These are phyloP conservation scores for Salix exigua DNA, from an alignment of 345 rosid genomes.

Conservation along the genomic window DNA sequence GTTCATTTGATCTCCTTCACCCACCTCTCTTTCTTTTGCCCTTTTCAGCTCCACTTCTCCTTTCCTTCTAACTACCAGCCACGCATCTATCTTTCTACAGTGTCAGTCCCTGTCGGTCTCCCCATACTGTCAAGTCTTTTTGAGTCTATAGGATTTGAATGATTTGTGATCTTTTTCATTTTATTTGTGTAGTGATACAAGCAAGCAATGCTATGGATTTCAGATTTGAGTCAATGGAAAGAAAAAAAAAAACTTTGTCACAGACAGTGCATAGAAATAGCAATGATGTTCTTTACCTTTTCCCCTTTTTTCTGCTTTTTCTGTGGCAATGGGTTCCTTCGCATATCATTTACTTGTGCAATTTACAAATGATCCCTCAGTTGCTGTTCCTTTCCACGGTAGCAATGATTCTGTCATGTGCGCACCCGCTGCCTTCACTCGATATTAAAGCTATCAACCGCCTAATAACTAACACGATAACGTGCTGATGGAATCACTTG, in stretches of 20 bases:
- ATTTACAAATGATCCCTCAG: conserved; percentile 3
- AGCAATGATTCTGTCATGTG: neutral
- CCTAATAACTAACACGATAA: neutral
- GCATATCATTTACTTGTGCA: conserved; percentile 10
- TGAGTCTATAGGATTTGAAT: conserved; percentile 30
- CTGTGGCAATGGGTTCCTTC: conserved; percentile 13
- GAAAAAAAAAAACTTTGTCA: conserved; percentile 21
- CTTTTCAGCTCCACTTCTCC: conserved; percentile 1
- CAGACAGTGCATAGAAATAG: conserved; percentile 38
- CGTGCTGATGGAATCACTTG: neutral
- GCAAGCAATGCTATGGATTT: conserved; percentile 27
- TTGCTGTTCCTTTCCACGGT: neutral
- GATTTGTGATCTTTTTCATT: neutral
- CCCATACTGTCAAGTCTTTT: conserved; percentile 11
- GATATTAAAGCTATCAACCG: neutral
- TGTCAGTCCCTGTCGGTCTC: conserved; percentile 11
- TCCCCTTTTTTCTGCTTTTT: neutral
- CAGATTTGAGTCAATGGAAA: conserved; percentile 16
- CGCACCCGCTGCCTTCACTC: neutral
- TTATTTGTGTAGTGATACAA: conserved; percentile 35
- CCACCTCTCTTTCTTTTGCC: conserved; percentile 13
- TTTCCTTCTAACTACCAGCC: conserved; percentile 23
- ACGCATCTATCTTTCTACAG: conserved; percentile 9
- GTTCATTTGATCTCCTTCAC: conserved; percentile 25
- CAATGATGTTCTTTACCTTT: conserved; percentile 29